A percentile compares a stretch with the other conserved stretches of the same genome.
Evolutionary conservation across 2,329 filamentous ascomycete genomes (phyloP).

Genomic region (Microthyrium microscopicum): DNA sequence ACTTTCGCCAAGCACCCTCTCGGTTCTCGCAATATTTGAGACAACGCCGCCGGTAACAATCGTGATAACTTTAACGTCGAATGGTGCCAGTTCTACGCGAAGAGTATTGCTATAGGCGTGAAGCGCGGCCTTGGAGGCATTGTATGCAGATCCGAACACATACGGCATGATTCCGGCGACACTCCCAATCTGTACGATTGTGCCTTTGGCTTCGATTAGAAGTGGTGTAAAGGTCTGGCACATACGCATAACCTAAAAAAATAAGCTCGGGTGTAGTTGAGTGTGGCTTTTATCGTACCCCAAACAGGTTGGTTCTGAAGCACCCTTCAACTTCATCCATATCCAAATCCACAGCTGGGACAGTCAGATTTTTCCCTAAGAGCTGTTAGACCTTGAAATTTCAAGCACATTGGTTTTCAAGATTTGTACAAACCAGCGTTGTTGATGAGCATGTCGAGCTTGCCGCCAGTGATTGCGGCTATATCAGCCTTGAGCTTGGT

Average conservation of each 20-base stretch:
- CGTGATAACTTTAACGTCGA: slow-evolving; percentile 30
- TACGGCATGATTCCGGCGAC: slow-evolving; percentile 24
- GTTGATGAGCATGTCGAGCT: slow-evolving; percentile 41
- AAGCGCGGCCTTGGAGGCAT: slow-evolving; percentile 42
- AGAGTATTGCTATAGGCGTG: slow-evolving; percentile 41
- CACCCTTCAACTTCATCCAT: slow-evolving; percentile 28
- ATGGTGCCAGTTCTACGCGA: slow-evolving; percentile 38
- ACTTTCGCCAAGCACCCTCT: slow-evolving; percentile 28
- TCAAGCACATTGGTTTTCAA: too few relatives aligned
- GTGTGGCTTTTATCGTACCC: too few relatives aligned
- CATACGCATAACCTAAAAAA: slow-evolving; percentile 42
- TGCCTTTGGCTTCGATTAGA: slow-evolving; percentile 28
- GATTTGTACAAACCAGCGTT: too few relatives aligned
- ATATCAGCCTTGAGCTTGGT: slow-evolving; percentile 29
- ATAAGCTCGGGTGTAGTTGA: too few relatives aligned
- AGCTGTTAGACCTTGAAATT: too few relatives aligned
- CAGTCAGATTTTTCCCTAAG: slow-evolving; percentile 38
- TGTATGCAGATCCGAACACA: slow-evolving; percentile 26
- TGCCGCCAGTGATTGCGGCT: slow-evolving; percentile 27
- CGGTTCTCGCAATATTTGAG: slow-evolving; percentile 38
- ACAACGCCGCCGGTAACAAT: slow-evolving; percentile 43
- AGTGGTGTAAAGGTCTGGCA: slow-evolving; percentile 40
- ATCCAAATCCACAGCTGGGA: slow-evolving; percentile 39
- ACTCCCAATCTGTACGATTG: slow-evolving; percentile 29
- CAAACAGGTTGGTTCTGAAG: slow-evolving; percentile 40